Evolutionary conservation across 768 basidiomycete species (phyloP).

Genomic region (Lentinus brumalis): DNA sequence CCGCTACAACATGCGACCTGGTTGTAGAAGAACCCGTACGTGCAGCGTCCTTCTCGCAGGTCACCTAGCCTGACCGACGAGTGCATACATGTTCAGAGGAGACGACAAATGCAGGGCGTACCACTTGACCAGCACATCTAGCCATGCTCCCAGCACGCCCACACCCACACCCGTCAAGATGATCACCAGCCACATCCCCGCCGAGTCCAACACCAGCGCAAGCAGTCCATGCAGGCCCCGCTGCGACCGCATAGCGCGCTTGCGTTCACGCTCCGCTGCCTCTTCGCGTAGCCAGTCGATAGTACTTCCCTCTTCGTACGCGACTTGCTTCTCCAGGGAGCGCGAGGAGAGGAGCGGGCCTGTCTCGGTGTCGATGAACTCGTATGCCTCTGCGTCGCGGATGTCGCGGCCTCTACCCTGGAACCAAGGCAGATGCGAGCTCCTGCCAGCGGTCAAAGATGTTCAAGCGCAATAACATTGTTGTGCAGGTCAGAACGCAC

Average conservation of each 20-base stretch:
- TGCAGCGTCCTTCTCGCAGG: conserved; percentile 67
- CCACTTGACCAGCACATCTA: conserved; percentile 78
- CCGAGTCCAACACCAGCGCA: conserved; percentile 55
- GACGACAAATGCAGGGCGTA: conserved; percentile 29
- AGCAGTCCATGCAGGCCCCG: conserved; percentile 59
- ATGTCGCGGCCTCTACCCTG: conserved; percentile 5
- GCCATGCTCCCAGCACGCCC: conserved; percentile 68
- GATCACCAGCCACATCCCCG: conserved; percentile 68
- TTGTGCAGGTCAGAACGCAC: conserved; percentile 17
- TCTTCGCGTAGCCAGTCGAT: conserved; percentile 76
- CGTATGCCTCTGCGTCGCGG: conserved; percentile 25
- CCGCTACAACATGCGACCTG: conserved; percentile 72
- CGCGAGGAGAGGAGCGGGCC: conserved; percentile 1
- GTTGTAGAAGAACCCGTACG: conserved; percentile 72
- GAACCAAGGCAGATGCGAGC: conserved; percentile 18
- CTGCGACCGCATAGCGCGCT: conserved; percentile 49
- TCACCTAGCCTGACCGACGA: conserved; percentile 57
- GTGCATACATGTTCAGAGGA: not conserved
- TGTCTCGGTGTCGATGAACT: conserved; percentile 20
- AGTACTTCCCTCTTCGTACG: conserved; percentile 59
- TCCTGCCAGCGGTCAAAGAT: not conserved
- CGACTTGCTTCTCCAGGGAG: conserved; percentile 4
- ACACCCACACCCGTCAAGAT: conserved; percentile 67
- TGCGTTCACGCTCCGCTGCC: conserved; percentile 58
- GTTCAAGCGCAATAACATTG: not conserved